Evolutionary conservation across 495 filamentous ascomycete genomes (phyloP).

Genomic region (Talaromyces liani): DNA sequence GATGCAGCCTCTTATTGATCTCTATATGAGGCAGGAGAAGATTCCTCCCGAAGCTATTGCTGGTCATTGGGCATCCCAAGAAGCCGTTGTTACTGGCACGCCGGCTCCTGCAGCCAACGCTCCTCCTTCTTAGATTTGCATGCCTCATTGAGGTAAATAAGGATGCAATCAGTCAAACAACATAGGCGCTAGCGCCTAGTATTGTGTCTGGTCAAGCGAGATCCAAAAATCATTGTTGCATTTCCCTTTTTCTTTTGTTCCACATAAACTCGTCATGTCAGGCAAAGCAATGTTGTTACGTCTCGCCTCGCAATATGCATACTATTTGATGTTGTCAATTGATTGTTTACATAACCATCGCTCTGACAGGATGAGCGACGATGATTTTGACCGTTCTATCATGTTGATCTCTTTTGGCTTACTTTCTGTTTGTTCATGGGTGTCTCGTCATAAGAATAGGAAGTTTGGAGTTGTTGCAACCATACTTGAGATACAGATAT

Average conservation of each 20-base stretch:
- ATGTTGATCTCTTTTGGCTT: not conserved
- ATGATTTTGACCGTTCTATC: not conserved
- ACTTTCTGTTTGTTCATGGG: not conserved
- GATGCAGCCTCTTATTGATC: slow-evolving; percentile 85
- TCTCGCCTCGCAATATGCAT: not conserved
- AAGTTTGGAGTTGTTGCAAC: slow-evolving; percentile 3
- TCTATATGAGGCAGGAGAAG: slow-evolving; percentile 79
- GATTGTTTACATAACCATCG: not conserved
- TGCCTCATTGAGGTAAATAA: not conserved
- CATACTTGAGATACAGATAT: not conserved
- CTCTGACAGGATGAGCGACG: not conserved
- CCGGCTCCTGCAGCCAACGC: not conserved
- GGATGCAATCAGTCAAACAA: not conserved
- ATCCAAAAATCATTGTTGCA: not conserved
- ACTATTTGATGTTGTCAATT: slow-evolving; percentile 1
- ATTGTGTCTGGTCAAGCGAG: not conserved
- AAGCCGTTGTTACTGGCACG: slow-evolving; percentile 21
- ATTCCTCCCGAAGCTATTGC: slow-evolving; percentile 61
- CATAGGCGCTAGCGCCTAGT: slow-evolving; percentile 7
- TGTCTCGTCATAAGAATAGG: not conserved
- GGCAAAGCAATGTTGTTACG: not conserved
- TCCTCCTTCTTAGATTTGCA: not conserved
- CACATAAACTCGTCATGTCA: not conserved
- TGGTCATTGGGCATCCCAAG: slow-evolving; percentile 39
- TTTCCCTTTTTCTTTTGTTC: not conserved